Conservation (phyloP, 352 stramenopile genomes). For the Phytopythium oedochilum region DNA sequence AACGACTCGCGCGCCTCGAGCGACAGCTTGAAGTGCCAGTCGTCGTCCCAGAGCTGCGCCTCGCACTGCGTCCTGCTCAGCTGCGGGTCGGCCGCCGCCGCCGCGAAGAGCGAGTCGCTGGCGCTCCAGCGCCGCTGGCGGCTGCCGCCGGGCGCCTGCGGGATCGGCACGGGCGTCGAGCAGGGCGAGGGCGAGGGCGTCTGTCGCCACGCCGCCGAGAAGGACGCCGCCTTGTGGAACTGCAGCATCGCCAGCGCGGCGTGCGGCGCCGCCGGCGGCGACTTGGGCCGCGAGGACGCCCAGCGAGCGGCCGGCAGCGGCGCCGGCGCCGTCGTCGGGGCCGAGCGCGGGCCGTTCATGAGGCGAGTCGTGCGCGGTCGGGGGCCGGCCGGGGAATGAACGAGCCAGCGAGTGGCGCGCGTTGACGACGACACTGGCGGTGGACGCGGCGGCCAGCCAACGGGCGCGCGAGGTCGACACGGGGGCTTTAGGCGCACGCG, state of each 20-base stretch:
- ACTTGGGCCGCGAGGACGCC: neutral
- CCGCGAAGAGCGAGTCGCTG: conserved; percentile 8
- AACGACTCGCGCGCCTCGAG: conserved; percentile 64
- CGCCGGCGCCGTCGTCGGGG: neutral
- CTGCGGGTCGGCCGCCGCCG: conserved; percentile 10
- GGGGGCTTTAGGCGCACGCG: neutral
- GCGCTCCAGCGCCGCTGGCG: conserved; percentile 26
- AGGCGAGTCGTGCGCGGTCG: neutral
- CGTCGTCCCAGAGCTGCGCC: conserved; percentile 50
- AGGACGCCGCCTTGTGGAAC: conserved; percentile 24
- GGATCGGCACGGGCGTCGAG: conserved; percentile 52
- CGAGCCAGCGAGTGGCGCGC: neutral
- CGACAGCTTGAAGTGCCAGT: conserved; percentile 74
- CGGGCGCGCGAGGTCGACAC: neutral
- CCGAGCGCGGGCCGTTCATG: neutral
- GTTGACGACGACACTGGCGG: no score
- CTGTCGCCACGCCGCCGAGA: conserved; percentile 14
- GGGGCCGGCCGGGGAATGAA: neutral
- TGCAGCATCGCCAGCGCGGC: neutral
- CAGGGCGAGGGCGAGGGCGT: conserved; percentile 18
- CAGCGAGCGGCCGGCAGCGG: neutral
- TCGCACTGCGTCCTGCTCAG: conserved; percentile 37
- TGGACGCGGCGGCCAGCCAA: neutral
- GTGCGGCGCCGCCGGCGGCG: neutral
- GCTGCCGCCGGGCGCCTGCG: conserved; percentile 18